Base-by-base conservation (phyloP, 1,139 yeast genomes). In the Eremothecium gossypii region DNA sequence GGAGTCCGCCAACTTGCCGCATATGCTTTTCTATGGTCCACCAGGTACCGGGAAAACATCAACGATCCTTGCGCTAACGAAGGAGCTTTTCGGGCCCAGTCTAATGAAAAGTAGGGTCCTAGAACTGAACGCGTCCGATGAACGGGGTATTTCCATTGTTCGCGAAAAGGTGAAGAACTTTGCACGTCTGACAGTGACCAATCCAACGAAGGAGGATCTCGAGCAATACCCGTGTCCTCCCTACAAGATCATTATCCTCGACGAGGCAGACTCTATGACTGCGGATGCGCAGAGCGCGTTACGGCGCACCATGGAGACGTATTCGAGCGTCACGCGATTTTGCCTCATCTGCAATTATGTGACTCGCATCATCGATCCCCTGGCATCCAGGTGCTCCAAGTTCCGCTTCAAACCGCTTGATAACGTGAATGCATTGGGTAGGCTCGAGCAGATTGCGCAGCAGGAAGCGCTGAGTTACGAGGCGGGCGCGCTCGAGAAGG, bases 231-330 rank as follows among this genome's bases (percentile, higher is more conserved):
- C 97, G 1, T 91, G 97, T 60, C 96, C 96, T 1, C 96, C 96
- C 6, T 89, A 83, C 63, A 89, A 89, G 60, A 81, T 83, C 53
- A 76, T 68, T 42, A 83, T 86, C 38, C 64, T 89, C 42, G 97
- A 91, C 66, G 98, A 91, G 64, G 98, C 98, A 0, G 98, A 91
- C 61, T 84, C 95, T 13, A 91, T 91, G 98, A 91, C 98, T n/a
- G 77, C 84, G 38, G 98, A 91, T 63, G 98, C 98, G 0, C 98
- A 91, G 61, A 76, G 91, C 38, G 98, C 98, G 0, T 68, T 91
- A 47, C 77, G 98, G 65, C 75, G 98, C 63, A 91, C 96, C 2
- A 91, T 91, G 96, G 99, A 91, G 61, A 85, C 83, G 6, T 91
- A 87, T 64, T 83, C 96, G 2, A 76, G 76, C 37, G 89, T 89